A percentile compares a stretch with the other conserved stretches of the same genome.
phyloP scores from a whole-genome alignment of 306 rosid species.

The Benincasa hispida region DNA sequence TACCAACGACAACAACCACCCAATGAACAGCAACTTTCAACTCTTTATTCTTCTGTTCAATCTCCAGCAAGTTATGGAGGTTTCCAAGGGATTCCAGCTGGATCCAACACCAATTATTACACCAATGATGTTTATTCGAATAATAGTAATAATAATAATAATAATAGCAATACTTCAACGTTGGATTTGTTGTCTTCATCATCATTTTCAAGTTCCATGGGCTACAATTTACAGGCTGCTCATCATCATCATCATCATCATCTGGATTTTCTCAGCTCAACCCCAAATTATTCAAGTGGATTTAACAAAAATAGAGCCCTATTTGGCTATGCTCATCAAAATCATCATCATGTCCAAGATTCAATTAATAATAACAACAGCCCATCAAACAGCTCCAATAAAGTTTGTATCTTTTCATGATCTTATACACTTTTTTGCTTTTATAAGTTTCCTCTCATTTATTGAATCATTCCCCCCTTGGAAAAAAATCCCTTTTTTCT shows the following conservation, averaged over 20 bases:
- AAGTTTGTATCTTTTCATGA: not conserved
- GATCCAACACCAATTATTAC: slow-evolving; percentile 11
- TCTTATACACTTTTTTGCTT: not conserved
- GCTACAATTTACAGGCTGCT: slow-evolving; percentile 20
- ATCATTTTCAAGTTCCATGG: slow-evolving; percentile 24
- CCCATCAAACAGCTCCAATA: slow-evolving; percentile 35
- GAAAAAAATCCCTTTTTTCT: too few relatives aligned
- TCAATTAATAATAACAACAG: slow-evolving; percentile 5
- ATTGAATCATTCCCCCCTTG: not conserved
- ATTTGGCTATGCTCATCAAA: slow-evolving; percentile 16
- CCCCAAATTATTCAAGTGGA: slow-evolving; percentile 2
- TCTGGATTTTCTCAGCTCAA: slow-evolving; percentile 7
- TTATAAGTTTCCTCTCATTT: not conserved
- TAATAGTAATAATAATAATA: not conserved
- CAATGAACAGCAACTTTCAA: slow-evolving; percentile 13
- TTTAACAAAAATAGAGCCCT: slow-evolving; percentile 7
- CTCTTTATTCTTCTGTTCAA: slow-evolving; percentile 4
- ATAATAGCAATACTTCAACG: slow-evolving; percentile 5
- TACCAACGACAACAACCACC: not conserved
- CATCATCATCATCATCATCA: slow-evolving; percentile 15
- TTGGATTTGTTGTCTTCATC: slow-evolving; percentile 18
- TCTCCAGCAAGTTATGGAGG: slow-evolving; percentile 14
- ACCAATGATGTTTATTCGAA: slow-evolving; percentile 9
- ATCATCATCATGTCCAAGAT: slow-evolving; percentile 25
- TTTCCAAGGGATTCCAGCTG: not conserved